Base-by-base conservation (phyloP, 768 basidiomycete species). In the Mycena crocata region DNA sequence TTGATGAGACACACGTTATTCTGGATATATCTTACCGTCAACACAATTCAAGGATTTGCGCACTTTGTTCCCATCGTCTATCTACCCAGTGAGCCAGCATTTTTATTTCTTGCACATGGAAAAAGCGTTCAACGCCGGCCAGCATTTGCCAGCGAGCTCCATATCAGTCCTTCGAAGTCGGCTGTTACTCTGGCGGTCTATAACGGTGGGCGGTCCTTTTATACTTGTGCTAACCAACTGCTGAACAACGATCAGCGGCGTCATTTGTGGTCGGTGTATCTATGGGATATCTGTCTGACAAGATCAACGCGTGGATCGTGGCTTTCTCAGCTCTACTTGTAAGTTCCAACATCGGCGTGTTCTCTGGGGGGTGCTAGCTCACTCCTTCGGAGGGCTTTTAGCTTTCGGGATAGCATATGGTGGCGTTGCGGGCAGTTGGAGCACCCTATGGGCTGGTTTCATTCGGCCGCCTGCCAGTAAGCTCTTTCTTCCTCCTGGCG, bases 31-130 rank as follows among this genome's bases (percentile, higher is more conserved):
- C 46, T 76, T 9, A 31, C 48, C 14, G 64, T 60, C 24, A 77
- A 77, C 55, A 76, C 75, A 15, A 30, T 76, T 8, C 73, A 75
- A 31, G 75, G 68, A 14, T 71, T 75, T 49, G 75, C 60, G 7
- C 76, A 71, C 48, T 76, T 76, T 37, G 70, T 77, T 2, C 76
- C 76, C 6, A 52, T 77, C 24, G 49, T 72, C 26, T 77, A 74
- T 68, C 52, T 77, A 7, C 76, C 76, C 24, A 77, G 76, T 77
- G n/a, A n/a, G n/a, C n/a, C n/a, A n/a, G n/a, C n/a, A n/a, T n/a
- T n/a, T n/a, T n/a, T n/a, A n/a, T n/a, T n/a, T n/a, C n/a, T n/a
- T n/a, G n/a, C n/a, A n/a, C n/a, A n/a, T n/a, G n/a, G n/a, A n/a
- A n/a, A n/a, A n/a, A n/a, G n/a, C n/a, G n/a, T n/a, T n/a, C n/a